Evolutionary conservation across 257 asterid species (phyloP), one percentile per base, ranked within the genome.

Genomic region (Pogostemon cablin): DNA sequence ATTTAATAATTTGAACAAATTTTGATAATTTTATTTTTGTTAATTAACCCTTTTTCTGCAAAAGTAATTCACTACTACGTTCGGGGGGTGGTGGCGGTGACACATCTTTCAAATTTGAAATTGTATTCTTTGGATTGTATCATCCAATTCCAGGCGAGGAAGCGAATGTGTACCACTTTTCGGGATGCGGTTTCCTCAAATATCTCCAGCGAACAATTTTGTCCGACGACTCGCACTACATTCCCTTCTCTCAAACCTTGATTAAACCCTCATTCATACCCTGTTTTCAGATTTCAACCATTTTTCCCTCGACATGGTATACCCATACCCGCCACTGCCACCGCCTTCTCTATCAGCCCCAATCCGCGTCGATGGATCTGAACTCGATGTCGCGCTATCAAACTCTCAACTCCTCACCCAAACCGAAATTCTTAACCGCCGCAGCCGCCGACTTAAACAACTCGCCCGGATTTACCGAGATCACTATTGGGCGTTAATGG

Each of bases 351-450:
- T 84, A 41, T 44, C 86, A 54, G 82, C 70, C 7, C 79, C 90
- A 6, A 71, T 89, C 55, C 74, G 62, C 65, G 76, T 89, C 65
- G 91, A 86, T 6, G 96, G 93, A 58, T 72, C 60, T 38, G 93
- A 86, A 35, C 81, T 77, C 42, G 96, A 89, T 63, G 61, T 62
- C 37, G 68, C 68, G 20, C 69, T 89, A 2, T 62, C 90, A 32
- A 85, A 48, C 68, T 87, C 96, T 57, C 83, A 82, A 72, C 65
- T 72, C 72, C 77, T 89, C 71, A 83, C 91, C 67, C 89, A 86
- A 25, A 15, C 74, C 43, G 96, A 93, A 70, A 81, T 90, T 49
- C 11, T 83, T 3, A 58, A 55, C 60, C 86, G 86, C 32, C 78
- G 90, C 35, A 55, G 77, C 4, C 86, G 87, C 48, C 78, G 88